Conservation (phyloP, 2,329 filamentous ascomycete genomes). For the Xylaria sp. region DNA sequence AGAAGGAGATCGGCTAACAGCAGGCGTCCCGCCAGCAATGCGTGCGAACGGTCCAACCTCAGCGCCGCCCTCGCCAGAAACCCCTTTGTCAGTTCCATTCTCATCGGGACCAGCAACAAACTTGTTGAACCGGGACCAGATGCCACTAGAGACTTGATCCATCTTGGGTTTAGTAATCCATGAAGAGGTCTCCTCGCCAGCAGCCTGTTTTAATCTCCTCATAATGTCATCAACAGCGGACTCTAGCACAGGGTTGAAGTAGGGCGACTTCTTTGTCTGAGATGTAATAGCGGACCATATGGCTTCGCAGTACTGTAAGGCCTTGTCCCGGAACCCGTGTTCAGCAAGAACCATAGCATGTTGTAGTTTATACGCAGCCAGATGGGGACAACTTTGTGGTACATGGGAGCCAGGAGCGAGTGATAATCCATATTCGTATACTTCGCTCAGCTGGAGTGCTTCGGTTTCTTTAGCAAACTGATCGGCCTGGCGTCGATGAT, state of each 20-base stretch:
- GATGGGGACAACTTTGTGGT: conserved; percentile 71
- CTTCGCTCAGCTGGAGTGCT: conserved; percentile 89
- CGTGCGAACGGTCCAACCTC: conserved; percentile 83
- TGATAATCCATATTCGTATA: conserved; percentile 88
- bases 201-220: conserved; percentile 82
- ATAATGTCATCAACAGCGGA: conserved; percentile 81
- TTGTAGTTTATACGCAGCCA: conserved; percentile 89
- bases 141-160: conserved; percentile 89
- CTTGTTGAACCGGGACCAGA: conserved; percentile 93
- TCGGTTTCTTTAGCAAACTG: conserved; percentile 82
- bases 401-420: conserved; percentile 65
- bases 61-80: conserved; percentile 59
- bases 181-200: conserved; percentile 78
- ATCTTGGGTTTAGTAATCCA: conserved; percentile 97
- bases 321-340: conserved; percentile 79
- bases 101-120: conserved; percentile 93
- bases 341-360: conserved; percentile 86
- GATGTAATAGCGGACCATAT: conserved; percentile 77
- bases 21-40: conserved; percentile 76
- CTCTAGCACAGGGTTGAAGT: conserved; percentile 80
- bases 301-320: conserved; percentile 88
- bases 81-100: conserved; percentile 64
- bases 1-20: conserved; percentile 75
- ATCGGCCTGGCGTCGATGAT: conserved; percentile 73
- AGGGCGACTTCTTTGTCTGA: conserved; percentile 82